Evolutionary conservation across 2,329 filamentous ascomycete genomes (phyloP), one percentile per base, ranked within the genome.

Genomic region (Phyllosticta ampelicida): DNA sequence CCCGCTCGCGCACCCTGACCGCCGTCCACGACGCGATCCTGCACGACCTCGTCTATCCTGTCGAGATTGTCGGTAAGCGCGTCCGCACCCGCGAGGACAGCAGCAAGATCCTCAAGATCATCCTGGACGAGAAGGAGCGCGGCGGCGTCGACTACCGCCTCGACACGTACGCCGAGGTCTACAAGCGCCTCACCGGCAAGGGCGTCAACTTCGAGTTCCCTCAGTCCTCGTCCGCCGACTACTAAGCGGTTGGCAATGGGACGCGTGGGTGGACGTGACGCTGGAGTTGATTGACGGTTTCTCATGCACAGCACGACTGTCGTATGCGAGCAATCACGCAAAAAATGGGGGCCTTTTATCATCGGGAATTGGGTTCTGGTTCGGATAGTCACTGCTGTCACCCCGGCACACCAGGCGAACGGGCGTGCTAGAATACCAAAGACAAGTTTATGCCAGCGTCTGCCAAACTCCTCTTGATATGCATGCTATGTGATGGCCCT

Each of bases 121-220:
- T 99, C 75, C 86, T 99, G 62, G 94, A 99, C 79, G 94, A 97
- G 89, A 99, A 99, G 90, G 94, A 99, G 89, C 89, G 91, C 72
- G 92, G 91, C 74, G 90, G 91, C 77, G 92, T 99, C 71, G 94
- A 99, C 85, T 96, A 97, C 88, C 86, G 94, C 77, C 89, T 99
- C 71, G 94, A 99, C 80, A 96, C 92, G 76, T 99, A 99, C 85
- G 89, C 90, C 66, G 94, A 99, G 86, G 94, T 99, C 76, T 99
- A 99, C 89, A 90, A 90, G 79, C 87, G 90, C 73, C 83, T 99
- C 75, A 99, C 94, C 64, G 94, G 94, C 79, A 94, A 95, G 80
- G 85, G 85, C 75, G 94, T 97, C 76, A 85, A 86, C 79, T 99
- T 99, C 75, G 94, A 99, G 86, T 99, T 99, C 86, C 94, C 94